Evolutionary conservation across 2,329 filamentous ascomycete genomes (phyloP).

Genomic region (Pseudocercospora ulei): DNA sequence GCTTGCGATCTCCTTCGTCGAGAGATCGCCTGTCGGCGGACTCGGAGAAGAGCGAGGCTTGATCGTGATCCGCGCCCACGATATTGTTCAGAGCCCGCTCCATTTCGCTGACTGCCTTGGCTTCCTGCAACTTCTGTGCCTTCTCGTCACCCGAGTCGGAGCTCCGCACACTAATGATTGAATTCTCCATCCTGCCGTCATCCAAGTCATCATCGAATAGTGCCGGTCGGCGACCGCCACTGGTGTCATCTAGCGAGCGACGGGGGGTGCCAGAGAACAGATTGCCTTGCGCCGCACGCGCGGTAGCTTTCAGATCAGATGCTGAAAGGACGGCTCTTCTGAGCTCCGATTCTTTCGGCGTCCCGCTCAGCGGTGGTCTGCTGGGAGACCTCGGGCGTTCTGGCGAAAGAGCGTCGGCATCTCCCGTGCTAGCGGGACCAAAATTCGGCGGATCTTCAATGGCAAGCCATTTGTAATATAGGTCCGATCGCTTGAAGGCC

Average conservation of each 20-base stretch:
- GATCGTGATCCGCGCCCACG: slow-evolving; percentile 63
- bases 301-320: slow-evolving; percentile 46
- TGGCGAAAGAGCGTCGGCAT: slow-evolving; percentile 18
- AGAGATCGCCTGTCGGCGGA: slow-evolving; percentile 50
- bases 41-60: slow-evolving; percentile 57
- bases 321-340: slow-evolving; percentile 53
- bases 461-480: slow-evolving; percentile 93
- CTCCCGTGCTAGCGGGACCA: slow-evolving; percentile 22
- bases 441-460: slow-evolving; percentile 56
- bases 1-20: slow-evolving; percentile 20
- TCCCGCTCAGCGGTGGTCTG: slow-evolving; percentile 21
- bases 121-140: slow-evolving; percentile 48
- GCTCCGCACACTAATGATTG: slow-evolving; percentile 70
- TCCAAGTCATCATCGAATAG: slow-evolving; percentile 72
- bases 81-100: slow-evolving; percentile 87
- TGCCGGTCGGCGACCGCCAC: slow-evolving; percentile 39
- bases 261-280: slow-evolving; percentile 36
- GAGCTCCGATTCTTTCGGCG: slow-evolving; percentile 41
- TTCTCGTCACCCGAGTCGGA: slow-evolving; percentile 61
- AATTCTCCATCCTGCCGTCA: slow-evolving; percentile 63
- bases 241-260: slow-evolving; percentile 60
- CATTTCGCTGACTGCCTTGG: slow-evolving; percentile 79
- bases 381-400: slow-evolving; percentile 20
- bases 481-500: slow-evolving; percentile 79
- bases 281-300: slow-evolving; percentile 13